Conservation (phyloP, 805 yeast genomes). For the Hanseniaspora hatyaiensis region DNA sequence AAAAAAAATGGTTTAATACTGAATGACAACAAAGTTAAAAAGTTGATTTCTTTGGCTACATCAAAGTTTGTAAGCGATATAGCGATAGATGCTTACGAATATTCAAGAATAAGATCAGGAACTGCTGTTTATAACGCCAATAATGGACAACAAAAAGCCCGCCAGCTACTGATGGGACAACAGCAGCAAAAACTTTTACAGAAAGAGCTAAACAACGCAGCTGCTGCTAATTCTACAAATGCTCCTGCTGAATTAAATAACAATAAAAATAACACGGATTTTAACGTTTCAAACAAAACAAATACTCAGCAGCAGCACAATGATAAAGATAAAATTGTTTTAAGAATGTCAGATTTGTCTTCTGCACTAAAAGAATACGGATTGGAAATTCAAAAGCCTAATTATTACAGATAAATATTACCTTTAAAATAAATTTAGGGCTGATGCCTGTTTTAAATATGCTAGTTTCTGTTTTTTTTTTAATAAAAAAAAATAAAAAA, state of each 20-base stretch:
- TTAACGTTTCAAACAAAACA: not conserved
- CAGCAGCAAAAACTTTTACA: slow-evolving; percentile 34
- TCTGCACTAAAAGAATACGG: slow-evolving; percentile 91
- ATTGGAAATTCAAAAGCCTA: slow-evolving; percentile 79
- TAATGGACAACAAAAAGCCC: slow-evolving; percentile 76
- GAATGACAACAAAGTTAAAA: slow-evolving; percentile 62
- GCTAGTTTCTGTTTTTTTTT: too few relatives aligned
- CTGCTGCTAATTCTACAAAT: slow-evolving; percentile 19
- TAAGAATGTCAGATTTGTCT: slow-evolving; percentile 86
- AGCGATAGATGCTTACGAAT: slow-evolving; percentile 94
- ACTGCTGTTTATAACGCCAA: slow-evolving; percentile 75
- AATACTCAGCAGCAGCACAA: slow-evolving; percentile 36
- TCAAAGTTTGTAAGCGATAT: slow-evolving; percentile 90
- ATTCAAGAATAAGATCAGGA: slow-evolving; percentile 80
- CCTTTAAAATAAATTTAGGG: not conserved
- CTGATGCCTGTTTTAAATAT: not conserved
- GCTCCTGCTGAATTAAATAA: slow-evolving; percentile 13
- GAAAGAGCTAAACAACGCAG: slow-evolving; percentile 24
- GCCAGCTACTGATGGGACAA: slow-evolving; percentile 62
- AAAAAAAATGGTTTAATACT: slow-evolving; percentile 77
- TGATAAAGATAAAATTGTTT: slow-evolving; percentile 56
- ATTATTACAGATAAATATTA: slow-evolving; percentile 60
- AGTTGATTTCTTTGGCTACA: slow-evolving; percentile 85
- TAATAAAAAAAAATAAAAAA: too few relatives aligned
- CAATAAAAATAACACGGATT: slow-evolving; percentile 18